A percentile compares a stretch with the other conserved stretches of the same genome.
phyloP scores from a whole-genome alignment of 306 rosid genomes.

The Ormosia semicastrata region DNA sequence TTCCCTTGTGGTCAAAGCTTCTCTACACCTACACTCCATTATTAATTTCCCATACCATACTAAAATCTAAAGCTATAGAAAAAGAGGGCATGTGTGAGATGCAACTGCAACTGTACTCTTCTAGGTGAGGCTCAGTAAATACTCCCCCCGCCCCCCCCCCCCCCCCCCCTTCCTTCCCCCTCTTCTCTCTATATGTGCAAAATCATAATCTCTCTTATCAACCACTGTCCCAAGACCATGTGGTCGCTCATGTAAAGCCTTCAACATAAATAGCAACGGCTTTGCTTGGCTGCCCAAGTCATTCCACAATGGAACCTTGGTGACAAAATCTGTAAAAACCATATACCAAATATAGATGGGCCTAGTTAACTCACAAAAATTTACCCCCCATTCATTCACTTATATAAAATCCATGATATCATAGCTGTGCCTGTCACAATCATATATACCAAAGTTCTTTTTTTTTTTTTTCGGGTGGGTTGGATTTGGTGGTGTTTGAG shows the following conservation, averaged over 20 bases:
- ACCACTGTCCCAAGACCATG: slow-evolving; percentile 47
- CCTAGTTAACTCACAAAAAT: slow-evolving; percentile 7
- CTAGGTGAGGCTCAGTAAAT: slow-evolving; percentile 56
- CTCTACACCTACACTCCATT: slow-evolving; percentile 36
- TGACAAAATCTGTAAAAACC: slow-evolving; percentile 33
- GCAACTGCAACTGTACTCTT: slow-evolving; percentile 34
- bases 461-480: slow-evolving; percentile 1
- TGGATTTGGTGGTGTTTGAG: slow-evolving; percentile 14
- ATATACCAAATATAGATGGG: slow-evolving; percentile 33
- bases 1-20: slow-evolving; percentile 46
- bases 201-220: slow-evolving; percentile 33
- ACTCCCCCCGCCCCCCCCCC: slow-evolving; percentile 5
- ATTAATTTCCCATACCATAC: slow-evolving; percentile 45
- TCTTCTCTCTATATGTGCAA: slow-evolving; percentile 6
- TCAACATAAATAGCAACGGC: slow-evolving; percentile 41
- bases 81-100: slow-evolving; percentile 49
- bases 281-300: slow-evolving; percentile 48
- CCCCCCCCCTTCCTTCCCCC: not conserved
- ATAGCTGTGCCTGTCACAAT: slow-evolving; percentile 26
- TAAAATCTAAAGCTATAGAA: slow-evolving; percentile 42
- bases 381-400: slow-evolving; percentile 34
- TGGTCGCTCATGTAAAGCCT: slow-evolving; percentile 50
- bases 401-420: slow-evolving; percentile 10
- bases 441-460: not conserved
- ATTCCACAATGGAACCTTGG: slow-evolving; percentile 20